Evolutionary conservation across 129 eudicot genomes (phyloP).

Genomic region (Oenanthe sinensis): DNA sequence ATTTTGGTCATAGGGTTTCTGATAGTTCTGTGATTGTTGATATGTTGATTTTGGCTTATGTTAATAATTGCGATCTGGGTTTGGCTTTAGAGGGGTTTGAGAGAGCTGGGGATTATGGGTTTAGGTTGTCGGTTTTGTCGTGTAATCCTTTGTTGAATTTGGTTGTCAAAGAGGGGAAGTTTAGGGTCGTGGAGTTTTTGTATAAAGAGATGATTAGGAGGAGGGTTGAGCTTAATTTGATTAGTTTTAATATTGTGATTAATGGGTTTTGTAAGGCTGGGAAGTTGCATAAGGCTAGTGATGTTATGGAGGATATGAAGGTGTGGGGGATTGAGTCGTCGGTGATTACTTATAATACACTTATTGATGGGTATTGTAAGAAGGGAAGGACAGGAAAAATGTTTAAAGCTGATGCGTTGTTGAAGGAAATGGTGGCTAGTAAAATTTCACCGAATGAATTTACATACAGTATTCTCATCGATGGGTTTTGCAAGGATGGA

Average conservation of each 20-base stretch:
- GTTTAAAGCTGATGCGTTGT: constrained; percentile 63
- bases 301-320: constrained; percentile 73
- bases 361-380: constrained; percentile 69
- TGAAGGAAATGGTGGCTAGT: constrained; percentile 70
- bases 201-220: constrained; percentile 71
- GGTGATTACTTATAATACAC: constrained; percentile 68
- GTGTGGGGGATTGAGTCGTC: constrained; percentile 48
- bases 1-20: constrained; percentile 25
- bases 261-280: constrained; percentile 81
- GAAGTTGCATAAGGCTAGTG: constrained; percentile 59
- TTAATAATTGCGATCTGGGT: constrained; percentile 25
- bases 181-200: constrained; percentile 40
- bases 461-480: constrained; percentile 58
- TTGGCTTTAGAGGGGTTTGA: constrained; percentile 55
- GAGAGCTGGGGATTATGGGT: constrained; percentile 72
- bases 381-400: constrained; percentile 60
- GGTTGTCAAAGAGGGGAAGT: constrained; percentile 41
- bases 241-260: constrained; percentile 59
- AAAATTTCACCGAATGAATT: constrained; percentile 41
- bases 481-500: constrained; percentile 74
- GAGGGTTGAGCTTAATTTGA: constrained; percentile 40
- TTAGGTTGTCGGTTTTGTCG: constrained; percentile 47
- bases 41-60: constrained; percentile 46
- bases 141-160: constrained; percentile 52
- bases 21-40: constrained; percentile 52